Evolutionary conservation across 306 rosid species (phyloP).

Genomic region (Cyclanthera cordifolia): DNA sequence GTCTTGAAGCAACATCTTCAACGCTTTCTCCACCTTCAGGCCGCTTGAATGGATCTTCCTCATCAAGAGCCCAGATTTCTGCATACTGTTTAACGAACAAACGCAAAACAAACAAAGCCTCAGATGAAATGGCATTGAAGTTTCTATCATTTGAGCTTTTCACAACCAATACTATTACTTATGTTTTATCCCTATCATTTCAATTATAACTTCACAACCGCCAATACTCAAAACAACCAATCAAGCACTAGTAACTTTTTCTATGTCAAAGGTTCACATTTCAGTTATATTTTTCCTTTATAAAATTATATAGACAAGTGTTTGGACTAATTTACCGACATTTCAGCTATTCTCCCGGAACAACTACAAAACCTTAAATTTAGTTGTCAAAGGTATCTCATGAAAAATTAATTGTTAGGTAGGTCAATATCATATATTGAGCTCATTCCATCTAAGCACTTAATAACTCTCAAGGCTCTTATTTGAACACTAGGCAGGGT

Average conservation of each 20-base stretch:
- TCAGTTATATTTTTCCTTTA: too few species aligned
- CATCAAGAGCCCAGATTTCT: constrained; percentile 67
- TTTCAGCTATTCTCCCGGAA: background rate
- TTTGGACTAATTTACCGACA: too few species aligned
- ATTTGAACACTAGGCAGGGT: too few species aligned
- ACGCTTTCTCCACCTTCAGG: constrained; percentile 93
- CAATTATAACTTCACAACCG: background rate
- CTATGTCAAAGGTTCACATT: background rate
- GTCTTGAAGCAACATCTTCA: constrained; percentile 67
- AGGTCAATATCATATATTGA: too few species aligned
- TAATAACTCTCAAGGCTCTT: too few species aligned
- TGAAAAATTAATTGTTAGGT: too few species aligned
- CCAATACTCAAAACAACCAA: background rate
- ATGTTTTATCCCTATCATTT: too few species aligned
- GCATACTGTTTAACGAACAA: constrained; percentile 32
- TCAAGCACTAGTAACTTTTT: background rate
- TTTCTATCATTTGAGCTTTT: too few species aligned
- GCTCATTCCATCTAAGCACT: too few species aligned
- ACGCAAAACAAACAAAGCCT: constrained; percentile 12
- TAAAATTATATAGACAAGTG: too few species aligned
- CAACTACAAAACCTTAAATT: too few species aligned
- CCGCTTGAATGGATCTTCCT: constrained; percentile 51
- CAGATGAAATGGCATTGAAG: background rate
- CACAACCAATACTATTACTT: too few species aligned
- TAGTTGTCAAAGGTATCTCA: background rate